Percentiles rank a stretch among this genome's conserved stretches.
Conservation (phyloP, 2,329 filamentous ascomycete genomes). For the Botryotinia convoluta region DNA sequence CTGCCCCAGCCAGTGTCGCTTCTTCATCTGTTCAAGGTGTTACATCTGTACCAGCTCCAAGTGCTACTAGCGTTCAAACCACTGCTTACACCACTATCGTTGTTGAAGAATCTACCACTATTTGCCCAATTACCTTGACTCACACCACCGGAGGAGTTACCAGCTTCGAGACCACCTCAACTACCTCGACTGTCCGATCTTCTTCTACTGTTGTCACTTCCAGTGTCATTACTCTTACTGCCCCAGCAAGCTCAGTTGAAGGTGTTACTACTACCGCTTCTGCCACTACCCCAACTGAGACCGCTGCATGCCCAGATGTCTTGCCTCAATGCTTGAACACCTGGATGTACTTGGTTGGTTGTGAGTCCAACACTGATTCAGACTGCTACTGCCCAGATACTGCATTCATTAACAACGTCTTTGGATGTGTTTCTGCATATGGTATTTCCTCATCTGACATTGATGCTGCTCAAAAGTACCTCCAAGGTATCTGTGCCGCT, state of each 20-base stretch:
- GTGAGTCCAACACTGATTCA: constrained; percentile 78
- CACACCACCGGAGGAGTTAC: constrained; percentile 25
- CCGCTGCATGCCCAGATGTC: constrained; percentile 54
- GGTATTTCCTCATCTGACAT: constrained; percentile 65
- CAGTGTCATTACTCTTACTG: constrained; percentile 25
- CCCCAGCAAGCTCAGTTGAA: constrained; percentile 13
- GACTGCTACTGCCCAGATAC: constrained; percentile 83
- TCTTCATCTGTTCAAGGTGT: not conserved
- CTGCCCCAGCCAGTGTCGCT: not conserved
- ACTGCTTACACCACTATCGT: constrained; percentile 30
- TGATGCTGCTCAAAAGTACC: constrained; percentile 71
- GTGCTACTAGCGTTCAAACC: constrained; percentile 15
- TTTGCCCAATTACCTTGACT: constrained; percentile 36
- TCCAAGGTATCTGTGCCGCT: constrained; percentile 85
- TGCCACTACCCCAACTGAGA: constrained; percentile 42
- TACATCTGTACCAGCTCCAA: not conserved
- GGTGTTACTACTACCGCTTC: constrained; percentile 23
- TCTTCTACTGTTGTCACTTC: constrained; percentile 32
- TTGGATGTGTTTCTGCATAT: constrained; percentile 77
- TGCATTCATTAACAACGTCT: constrained; percentile 75
- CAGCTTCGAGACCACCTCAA: constrained; percentile 30
- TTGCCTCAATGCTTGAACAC: constrained; percentile 91
- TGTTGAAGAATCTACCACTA: constrained; percentile 32
- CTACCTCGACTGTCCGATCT: constrained; percentile 39
- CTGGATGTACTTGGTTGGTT: constrained; percentile 72